Percentiles rank a stretch among this genome's conserved stretches.
Conservation (phyloP, 306 rosid species). For the Elaeagnus macrophylla region DNA sequence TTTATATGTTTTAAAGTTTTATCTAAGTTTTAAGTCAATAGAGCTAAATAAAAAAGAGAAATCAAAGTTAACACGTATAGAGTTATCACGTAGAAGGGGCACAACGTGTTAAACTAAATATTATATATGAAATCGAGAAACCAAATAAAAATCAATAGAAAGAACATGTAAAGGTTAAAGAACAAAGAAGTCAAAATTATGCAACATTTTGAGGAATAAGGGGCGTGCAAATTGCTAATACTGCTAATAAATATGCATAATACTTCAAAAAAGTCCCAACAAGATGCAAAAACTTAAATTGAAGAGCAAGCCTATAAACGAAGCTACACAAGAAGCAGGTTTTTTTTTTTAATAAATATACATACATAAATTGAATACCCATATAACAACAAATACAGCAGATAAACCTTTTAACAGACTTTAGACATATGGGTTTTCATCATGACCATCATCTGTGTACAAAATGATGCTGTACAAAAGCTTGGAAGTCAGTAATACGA, state of each 20-base stretch:
- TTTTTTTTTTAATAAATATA: slow-evolving; percentile 22
- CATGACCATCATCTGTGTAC: slow-evolving; percentile 9
- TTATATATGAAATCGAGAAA: too few species aligned
- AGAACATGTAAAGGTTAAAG: not conserved
- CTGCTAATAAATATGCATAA: slow-evolving; percentile 11
- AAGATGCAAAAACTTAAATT: slow-evolving; percentile 10
- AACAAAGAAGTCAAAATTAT: not conserved
- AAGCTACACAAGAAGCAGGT: slow-evolving; percentile 21
- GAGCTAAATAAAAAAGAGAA: too few species aligned
- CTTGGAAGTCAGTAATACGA: slow-evolving; percentile 11
- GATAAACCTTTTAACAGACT: slow-evolving; percentile 3
- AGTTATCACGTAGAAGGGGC: too few species aligned
- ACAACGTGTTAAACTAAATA: too few species aligned
- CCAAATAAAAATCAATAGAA: too few species aligned
- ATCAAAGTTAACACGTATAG: too few species aligned
- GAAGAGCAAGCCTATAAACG: slow-evolving; percentile 23
- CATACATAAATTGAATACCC: slow-evolving; percentile 18
- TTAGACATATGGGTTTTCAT: not conserved
- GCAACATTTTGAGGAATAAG: not conserved
- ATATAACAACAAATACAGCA: slow-evolving; percentile 2
- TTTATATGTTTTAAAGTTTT: too few species aligned
- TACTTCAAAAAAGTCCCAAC: slow-evolving; percentile 16
- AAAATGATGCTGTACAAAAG: slow-evolving; percentile 36
- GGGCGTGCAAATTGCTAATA: slow-evolving; percentile 3
- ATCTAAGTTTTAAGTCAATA: too few species aligned